Base-by-base conservation (phyloP, 345 rosid genomes). In the Citrus inodora region DNA sequence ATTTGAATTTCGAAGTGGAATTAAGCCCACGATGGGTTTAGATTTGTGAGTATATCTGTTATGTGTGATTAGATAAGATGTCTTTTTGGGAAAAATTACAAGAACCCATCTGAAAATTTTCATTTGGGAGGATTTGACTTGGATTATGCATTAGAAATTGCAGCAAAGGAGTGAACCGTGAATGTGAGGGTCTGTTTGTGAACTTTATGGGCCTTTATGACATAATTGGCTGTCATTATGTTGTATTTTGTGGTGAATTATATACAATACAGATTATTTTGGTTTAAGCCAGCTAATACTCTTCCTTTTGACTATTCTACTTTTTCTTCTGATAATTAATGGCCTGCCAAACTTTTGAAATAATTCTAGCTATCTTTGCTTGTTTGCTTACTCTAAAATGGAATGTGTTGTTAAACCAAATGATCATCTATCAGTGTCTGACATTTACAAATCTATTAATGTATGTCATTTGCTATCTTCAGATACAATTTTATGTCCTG, bases 91-190 rank as follows among this genome's bases (percentile, higher is more conserved):
- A 63, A 65, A 33, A 64, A 64, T 48, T 27, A 32, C 37, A 51
- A 48, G 71, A 65, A 10, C 63, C 71, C 71, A 48, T 65, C 62
- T 76, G 70, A 75, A 46, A 53, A 5, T 64, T 51, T 24, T 21
- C 10, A n/a, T 64, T 4, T 30, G 33, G 63, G 37, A 67, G 72
- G 56, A 35, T 35, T 76, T 32, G 13, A 13, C 19, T 76, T 55
- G 66, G 40, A 37, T 32, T 33, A 37, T 55, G 73, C 28, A 33
- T 55, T 24, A 3, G 25, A 72, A 21, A 17, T 73, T 73, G 48
- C 7, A 37, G 75, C 56, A 59, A 37, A 73, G 22, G 25, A 55
- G 58, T 22, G 51, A 72, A 72, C 48, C 37, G 14, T 9, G n/a
- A 51, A 8, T 1, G 42, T 38, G 42, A 38, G 42, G 42, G 65